Evolutionary conservation across 2,329 filamentous ascomycete genomes (phyloP).

Genomic region (Penicillium sp.): DNA sequence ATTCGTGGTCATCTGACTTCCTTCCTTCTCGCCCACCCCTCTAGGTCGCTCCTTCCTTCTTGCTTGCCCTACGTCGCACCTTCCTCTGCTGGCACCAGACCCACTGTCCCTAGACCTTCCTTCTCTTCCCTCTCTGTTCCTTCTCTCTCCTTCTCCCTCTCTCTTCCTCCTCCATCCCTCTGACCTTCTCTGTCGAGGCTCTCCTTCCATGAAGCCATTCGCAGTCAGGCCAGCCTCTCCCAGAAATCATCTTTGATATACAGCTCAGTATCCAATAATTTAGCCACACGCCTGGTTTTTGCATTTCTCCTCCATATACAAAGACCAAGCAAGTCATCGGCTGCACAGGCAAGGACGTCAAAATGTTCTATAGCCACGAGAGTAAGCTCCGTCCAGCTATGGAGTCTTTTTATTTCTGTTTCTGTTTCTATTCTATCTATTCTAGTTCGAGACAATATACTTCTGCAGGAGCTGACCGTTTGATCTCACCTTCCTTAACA

Average conservation of each 20-base stretch:
- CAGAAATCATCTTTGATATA: background rate
- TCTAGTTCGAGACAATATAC: background rate
- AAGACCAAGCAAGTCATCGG: background rate
- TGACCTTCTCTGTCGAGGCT: background rate
- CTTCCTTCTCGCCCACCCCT: background rate
- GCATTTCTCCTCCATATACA: background rate
- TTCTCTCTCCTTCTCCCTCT: background rate
- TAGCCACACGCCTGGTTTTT: background rate
- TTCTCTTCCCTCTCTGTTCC: slow-evolving; percentile 2
- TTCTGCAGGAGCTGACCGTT: slow-evolving; percentile 2
- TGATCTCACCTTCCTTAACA: slow-evolving; percentile 6
- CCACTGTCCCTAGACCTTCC: slow-evolving; percentile 6
- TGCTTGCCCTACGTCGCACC: too few species aligned
- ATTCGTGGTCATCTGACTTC: slow-evolving; percentile 4
- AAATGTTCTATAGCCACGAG: slow-evolving; percentile 95
- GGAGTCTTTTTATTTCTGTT: background rate
- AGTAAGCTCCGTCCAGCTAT: slow-evolving; percentile 52
- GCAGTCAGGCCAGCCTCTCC: background rate
- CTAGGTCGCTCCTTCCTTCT: slow-evolving; percentile 9
- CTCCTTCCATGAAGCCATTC: background rate
- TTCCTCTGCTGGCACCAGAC: slow-evolving; percentile 6
- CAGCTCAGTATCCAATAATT: background rate
- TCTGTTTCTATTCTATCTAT: background rate
- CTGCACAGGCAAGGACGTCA: background rate
- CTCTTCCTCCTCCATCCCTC: background rate